A percentile compares a stretch with the other conserved stretches of the same genome.
These are phyloP conservation scores for Trichophyton schoenleinii DNA, from an alignment of 2,329 filamentous ascomycete genomes.

Conservation along the genomic window DNA sequence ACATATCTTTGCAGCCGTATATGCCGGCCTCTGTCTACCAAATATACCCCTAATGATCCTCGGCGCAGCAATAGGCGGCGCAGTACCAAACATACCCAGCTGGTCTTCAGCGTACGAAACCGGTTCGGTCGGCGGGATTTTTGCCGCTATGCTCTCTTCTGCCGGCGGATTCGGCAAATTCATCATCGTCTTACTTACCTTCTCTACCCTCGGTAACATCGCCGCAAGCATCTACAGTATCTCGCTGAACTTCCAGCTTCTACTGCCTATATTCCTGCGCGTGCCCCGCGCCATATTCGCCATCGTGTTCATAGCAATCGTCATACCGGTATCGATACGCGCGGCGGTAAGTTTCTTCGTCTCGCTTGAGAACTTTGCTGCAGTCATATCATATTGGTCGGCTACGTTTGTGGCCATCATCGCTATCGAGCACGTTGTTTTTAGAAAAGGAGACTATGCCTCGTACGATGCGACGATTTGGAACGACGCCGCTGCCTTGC, in stretches of 20 bases:
- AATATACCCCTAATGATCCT: conserved; percentile 50
- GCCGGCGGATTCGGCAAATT: conserved; percentile 49
- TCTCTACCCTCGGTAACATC: conserved; percentile 47
- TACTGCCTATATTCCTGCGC: conserved; percentile 45
- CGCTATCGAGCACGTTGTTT: conserved; percentile 48
- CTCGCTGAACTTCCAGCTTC: conserved; percentile 55
- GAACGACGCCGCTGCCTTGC: conserved; percentile 47
- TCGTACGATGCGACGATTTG: conserved; percentile 50
- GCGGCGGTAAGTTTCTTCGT: conserved; percentile 48
- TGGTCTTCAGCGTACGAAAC: conserved; percentile 46
- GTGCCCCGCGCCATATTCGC: conserved; percentile 52
- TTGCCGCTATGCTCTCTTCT: conserved; percentile 37
- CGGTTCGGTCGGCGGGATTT: conserved; percentile 52
- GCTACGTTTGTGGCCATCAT: conserved; percentile 50
- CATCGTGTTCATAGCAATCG: conserved; percentile 49
- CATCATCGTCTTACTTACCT: conserved; percentile 51
- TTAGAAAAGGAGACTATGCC: conserved; percentile 36
- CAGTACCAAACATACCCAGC: conserved; percentile 38
- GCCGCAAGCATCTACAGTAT: conserved; percentile 53
- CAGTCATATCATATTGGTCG: conserved; percentile 41
- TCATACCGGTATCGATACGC: conserved; percentile 52
- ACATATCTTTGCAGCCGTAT: conserved; percentile 11
- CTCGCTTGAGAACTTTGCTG: conserved; percentile 32
- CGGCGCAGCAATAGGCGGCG: conserved; percentile 52
- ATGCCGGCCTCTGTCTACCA: conserved; percentile 41